These are phyloP conservation scores for Raffaelea ambrosiae DNA, from an alignment of 2,329 filamentous ascomycete genomes.

Conservation along the genomic window DNA sequence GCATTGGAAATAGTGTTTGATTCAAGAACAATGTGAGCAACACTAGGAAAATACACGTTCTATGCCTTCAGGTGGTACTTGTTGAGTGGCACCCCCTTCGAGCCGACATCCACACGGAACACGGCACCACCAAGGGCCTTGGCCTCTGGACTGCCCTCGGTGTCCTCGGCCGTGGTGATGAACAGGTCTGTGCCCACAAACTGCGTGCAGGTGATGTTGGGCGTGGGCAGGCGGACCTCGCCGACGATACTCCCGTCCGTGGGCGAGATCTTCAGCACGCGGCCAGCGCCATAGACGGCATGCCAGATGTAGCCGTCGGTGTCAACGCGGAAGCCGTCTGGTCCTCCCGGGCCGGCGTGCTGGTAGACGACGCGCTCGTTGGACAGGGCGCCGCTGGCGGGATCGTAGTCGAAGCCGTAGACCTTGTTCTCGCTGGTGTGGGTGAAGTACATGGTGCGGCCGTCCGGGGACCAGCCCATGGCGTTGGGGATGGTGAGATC, in stretches of 20 bases:
- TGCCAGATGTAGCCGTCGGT: conserved; percentile 82
- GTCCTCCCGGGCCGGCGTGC: conserved; percentile 56
- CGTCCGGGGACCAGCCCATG: conserved; percentile 68
- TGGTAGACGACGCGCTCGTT: conserved; percentile 67
- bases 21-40: too few relatives aligned
- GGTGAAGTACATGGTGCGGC: conserved; percentile 72
- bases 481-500: conserved; percentile 75
- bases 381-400: conserved; percentile 52
- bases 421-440: conserved; percentile 67
- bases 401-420: conserved; percentile 65
- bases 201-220: conserved; percentile 70
- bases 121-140: conserved; percentile 59
- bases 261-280: conserved; percentile 66
- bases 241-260: conserved; percentile 59
- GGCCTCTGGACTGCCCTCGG: conserved; percentile 56
- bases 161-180: conserved; percentile 67
- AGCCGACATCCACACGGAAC: conserved; percentile 70
- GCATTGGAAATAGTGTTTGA: too few relatives aligned
- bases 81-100: conserved; percentile 53
- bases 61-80: conserved; percentile 46
- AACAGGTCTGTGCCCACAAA: conserved; percentile 69
- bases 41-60: too few relatives aligned
- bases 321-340: conserved; percentile 82
- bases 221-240: conserved; percentile 67
- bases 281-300: conserved; percentile 70